Conservation (phyloP, 1,284 basidiomycete species). For the Singerocomus inundabilis region DNA sequence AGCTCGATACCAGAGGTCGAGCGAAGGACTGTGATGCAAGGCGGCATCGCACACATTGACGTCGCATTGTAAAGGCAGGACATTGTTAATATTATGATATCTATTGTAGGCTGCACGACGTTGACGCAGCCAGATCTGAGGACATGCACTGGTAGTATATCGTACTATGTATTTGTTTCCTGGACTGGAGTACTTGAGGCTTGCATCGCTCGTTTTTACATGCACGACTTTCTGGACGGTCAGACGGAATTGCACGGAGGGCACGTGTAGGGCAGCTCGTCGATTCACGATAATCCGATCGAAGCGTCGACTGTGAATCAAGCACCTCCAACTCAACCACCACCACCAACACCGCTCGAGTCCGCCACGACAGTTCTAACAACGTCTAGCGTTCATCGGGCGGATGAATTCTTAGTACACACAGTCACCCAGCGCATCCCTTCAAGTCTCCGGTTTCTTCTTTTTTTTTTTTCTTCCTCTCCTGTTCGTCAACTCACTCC, state of each 20-base stretch:
- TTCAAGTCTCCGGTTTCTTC: neutral
- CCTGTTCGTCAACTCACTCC: neutral
- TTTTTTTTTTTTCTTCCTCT: too few relatives aligned
- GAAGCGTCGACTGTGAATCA: constrained; percentile 21
- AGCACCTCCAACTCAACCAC: constrained; percentile 6
- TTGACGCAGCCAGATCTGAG: neutral
- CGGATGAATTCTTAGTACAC: constrained; percentile 2
- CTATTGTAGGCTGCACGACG: neutral
- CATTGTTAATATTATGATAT: constrained; percentile 19
- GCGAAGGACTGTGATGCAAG: constrained; percentile 17
- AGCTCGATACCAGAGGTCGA: constrained; percentile 27
- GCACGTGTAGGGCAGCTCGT: constrained; percentile 21
- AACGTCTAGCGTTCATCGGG: neutral
- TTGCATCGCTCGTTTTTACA: neutral
- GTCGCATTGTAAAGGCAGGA: constrained; percentile 18
- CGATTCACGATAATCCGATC: constrained; percentile 31
- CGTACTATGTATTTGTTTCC: too few relatives aligned
- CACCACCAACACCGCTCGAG: neutral
- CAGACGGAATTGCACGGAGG: constrained; percentile 1
- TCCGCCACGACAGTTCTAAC: neutral
- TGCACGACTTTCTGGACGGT: neutral
- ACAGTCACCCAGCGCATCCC: neutral
- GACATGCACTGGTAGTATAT: neutral
- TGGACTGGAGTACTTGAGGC: too few relatives aligned
- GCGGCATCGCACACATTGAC: constrained; percentile 31